Evolutionary conservation across 2,329 filamentous ascomycete species (phyloP), one percentile per base, ranked within the genome.

Genomic region (Hymenoscyphus infarciens): DNA sequence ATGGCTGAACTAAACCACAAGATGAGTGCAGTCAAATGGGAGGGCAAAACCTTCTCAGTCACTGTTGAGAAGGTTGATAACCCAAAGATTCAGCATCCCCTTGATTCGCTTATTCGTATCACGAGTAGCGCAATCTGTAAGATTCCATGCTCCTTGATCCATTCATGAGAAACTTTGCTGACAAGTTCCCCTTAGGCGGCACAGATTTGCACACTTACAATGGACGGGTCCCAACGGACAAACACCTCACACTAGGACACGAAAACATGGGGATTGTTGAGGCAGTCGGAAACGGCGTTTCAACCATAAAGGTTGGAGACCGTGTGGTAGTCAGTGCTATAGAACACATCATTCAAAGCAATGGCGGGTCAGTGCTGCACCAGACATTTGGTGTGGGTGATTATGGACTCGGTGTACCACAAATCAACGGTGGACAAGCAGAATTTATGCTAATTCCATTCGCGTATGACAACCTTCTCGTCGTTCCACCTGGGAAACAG

Each of bases 381-480:
- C 81, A 82, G 15, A 78, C 83, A 64, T 75, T 74, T 15, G 66
- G 64, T 0, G 13, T 60, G 8, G 63, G 63, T 5, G 39, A 61
- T n/a, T 52, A 55, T 25, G 39, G 59, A 11, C 19, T 60, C 4
- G 22, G 29, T 5, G 45, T 56, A 0, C 31, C 16, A 3, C 33
- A 25, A 22, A 16, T 42, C 6, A 33, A 91, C 0, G 91, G 92
- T 56, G 91, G 91, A 0, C 92, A 96, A 75, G 89, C 91, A 2
- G 91, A 96, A 76, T 96, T 91, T 70, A 87, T 92, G 1, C 85
- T 91, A 7, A 90, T 96, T 8, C 91, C 92, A 0, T 83, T 87
- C 33, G 92, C 86, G 16, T 88, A 93, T 68, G 86, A 90, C 64
- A 96, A 95, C 72, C 78, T 96, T n/a, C 80, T 96, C 8, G 84